These are phyloP conservation scores for Aspergillus quadricinctus DNA, from an alignment of 2,329 filamentous ascomycete species.

Conservation along the genomic window DNA sequence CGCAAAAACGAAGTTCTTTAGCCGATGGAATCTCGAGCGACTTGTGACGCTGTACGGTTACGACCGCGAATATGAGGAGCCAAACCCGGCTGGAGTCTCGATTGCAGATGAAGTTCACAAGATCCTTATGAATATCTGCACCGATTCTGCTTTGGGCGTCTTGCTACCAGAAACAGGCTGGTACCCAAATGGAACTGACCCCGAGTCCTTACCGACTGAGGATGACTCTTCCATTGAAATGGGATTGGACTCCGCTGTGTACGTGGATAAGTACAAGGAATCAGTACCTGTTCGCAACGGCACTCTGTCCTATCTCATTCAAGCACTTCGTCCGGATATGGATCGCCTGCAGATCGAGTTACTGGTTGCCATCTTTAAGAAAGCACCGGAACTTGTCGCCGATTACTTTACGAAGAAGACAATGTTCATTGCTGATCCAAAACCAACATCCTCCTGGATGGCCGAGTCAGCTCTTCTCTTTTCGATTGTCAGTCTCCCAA, in stretches of 20 bases:
- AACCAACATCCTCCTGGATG: constrained; percentile 89
- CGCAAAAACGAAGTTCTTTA: constrained; percentile 71
- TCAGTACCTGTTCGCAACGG: constrained; percentile 74
- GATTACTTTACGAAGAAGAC: constrained; percentile 80
- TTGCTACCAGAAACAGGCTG: constrained; percentile 74
- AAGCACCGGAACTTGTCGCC: constrained; percentile 79
- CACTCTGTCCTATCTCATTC: constrained; percentile 71
- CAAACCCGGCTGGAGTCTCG: constrained; percentile 39
- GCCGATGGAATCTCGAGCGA: constrained; percentile 66
- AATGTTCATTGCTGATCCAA: constrained; percentile 83
- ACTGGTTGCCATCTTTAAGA: constrained; percentile 71
- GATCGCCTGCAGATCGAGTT: constrained; percentile 77
- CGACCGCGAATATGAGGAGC: constrained; percentile 45
- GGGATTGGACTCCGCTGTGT: constrained; percentile 65
- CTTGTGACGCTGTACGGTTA: constrained; percentile 67
- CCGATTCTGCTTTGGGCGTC: constrained; percentile 66
- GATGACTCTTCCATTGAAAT: constrained; percentile 54
- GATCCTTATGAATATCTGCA: constrained; percentile 73
- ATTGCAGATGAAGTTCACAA: constrained; percentile 69
- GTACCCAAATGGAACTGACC: constrained; percentile 68
- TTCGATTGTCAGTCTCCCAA: constrained; percentile 67
- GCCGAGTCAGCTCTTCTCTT: constrained; percentile 88
- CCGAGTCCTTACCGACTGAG: constrained; percentile 49
- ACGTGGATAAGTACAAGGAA: constrained; percentile 63
- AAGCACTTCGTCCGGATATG: constrained; percentile 76